Conservation (phyloP, 139 green algal genomes). For the Tetraselmis chui region DNA sequence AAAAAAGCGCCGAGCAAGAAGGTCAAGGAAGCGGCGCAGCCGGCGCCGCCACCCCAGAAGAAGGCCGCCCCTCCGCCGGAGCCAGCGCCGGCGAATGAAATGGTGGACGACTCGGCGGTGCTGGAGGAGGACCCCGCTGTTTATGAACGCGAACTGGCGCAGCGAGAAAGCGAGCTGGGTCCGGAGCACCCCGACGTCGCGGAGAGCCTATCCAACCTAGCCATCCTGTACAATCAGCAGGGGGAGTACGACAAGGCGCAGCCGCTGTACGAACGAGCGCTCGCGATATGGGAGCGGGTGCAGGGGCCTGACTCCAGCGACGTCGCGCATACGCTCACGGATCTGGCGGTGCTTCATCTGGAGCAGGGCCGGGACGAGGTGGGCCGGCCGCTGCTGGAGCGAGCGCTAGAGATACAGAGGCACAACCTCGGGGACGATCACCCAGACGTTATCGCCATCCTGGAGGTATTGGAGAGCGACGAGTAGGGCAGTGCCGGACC, state of each 20-base stretch:
- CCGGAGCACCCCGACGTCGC: conserved; percentile 59
- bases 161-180: conserved; percentile 26
- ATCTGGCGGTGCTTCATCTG: conserved; percentile 85
- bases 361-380: conserved; percentile 72
- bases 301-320: conserved; percentile 63
- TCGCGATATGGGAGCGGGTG: conserved; percentile 66
- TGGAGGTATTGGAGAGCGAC: conserved; percentile 73
- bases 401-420: conserved; percentile 75
- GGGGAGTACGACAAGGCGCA: conserved; percentile 39
- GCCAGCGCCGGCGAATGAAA: neutral
- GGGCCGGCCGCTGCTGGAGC: conserved; percentile 72
- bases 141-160: conserved; percentile 6
- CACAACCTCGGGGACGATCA: conserved; percentile 72
- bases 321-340: conserved; percentile 86
- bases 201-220: conserved; percentile 69
- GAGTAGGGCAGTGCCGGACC: too few relatives aligned
- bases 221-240: conserved; percentile 70
- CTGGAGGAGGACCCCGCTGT: neutral
- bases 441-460: conserved; percentile 84
- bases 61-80: neutral
- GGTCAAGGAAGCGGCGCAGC: conserved; percentile 5
- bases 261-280: conserved; percentile 79
- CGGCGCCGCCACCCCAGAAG: neutral
- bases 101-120: neutral
- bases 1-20: conserved; percentile 1